A percentile compares a stretch with the other conserved stretches of the same genome.
Conservation (phyloP, 1,284 basidiomycete genomes). For the Malassezia furfur region DNA sequence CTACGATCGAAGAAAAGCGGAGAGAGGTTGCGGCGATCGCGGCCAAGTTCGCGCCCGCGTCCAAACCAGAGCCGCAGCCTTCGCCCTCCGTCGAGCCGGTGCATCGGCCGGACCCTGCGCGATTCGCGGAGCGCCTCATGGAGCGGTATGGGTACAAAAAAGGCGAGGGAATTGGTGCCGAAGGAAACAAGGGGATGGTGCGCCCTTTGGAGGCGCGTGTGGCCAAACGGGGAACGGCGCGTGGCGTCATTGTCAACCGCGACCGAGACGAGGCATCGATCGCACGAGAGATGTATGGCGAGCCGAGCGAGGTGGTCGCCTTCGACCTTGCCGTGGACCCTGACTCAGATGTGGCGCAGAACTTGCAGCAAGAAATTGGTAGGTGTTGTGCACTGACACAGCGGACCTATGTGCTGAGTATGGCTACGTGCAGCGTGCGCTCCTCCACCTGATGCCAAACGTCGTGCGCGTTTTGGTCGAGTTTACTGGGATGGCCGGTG, state of each 20-base stretch:
- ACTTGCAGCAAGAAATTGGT: conserved; percentile 22
- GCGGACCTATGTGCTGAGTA: conserved; percentile 27
- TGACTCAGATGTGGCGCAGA: conserved; percentile 5
- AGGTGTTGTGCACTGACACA: conserved; percentile 12
- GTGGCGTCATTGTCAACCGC: conserved; percentile 17
- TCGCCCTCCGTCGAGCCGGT: background rate
- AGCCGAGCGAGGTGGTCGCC: conserved; percentile 21
- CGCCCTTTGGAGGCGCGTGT: conserved; percentile 18
- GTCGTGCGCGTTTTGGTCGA: conserved; percentile 30
- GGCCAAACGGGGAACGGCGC: background rate
- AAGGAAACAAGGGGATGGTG: conserved; percentile 30
- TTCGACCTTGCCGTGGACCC: conserved; percentile 15
- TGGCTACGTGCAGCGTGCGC: conserved; percentile 26
- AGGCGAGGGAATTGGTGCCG: conserved; percentile 36
- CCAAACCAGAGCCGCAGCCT: background rate
- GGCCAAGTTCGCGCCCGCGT: too few species aligned
- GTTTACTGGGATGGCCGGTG: conserved; percentile 31
- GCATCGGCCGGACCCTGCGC: background rate
- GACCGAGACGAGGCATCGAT: conserved; percentile 9
- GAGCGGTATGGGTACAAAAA: conserved; percentile 27
- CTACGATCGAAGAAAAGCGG: too few species aligned
- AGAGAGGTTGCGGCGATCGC: too few species aligned
- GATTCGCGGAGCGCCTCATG: conserved; percentile 36
- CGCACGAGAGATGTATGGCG: conserved; percentile 13
- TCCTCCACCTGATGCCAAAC: conserved; percentile 11